phyloP scores from a whole-genome alignment of 768 basidiomycete genomes.

The Hebeloma cylindrosporum region DNA sequence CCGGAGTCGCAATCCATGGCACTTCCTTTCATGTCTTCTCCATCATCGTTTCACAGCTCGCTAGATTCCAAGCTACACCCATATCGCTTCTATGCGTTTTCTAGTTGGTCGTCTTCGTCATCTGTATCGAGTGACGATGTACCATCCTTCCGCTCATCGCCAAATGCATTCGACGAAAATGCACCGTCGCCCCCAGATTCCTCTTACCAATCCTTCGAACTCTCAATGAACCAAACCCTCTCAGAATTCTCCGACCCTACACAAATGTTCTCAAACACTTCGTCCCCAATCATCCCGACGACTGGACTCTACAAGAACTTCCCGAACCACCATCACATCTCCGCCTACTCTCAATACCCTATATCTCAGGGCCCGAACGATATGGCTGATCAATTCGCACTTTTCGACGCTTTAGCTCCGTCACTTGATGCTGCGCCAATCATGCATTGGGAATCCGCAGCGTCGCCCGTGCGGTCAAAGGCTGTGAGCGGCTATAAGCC shows the following conservation, averaged over 20 bases:
- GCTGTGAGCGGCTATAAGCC: slow-evolving; percentile 31
- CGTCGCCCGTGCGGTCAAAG: slow-evolving; percentile 30
- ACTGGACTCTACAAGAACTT: slow-evolving; percentile 21
- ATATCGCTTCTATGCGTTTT: slow-evolving; percentile 25
- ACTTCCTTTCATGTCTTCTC: slow-evolving; percentile 23
- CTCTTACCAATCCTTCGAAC: slow-evolving; percentile 34
- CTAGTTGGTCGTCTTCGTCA: slow-evolving; percentile 33
- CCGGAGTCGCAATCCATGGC: slow-evolving; percentile 32
- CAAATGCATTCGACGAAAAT: slow-evolving; percentile 24
- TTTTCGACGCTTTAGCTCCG: slow-evolving; percentile 30
- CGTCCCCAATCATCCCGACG: slow-evolving; percentile 16
- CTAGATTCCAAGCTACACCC: slow-evolving; percentile 23
- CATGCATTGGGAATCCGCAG: slow-evolving; percentile 33
- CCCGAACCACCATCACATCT: slow-evolving; percentile 12
- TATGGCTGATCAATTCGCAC: slow-evolving; percentile 30
- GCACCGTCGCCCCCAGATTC: slow-evolving; percentile 30
- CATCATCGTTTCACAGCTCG: slow-evolving; percentile 22
- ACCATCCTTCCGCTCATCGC: slow-evolving; percentile 29
- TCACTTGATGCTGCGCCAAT: slow-evolving; percentile 28
- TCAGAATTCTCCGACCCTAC: slow-evolving; percentile 31
- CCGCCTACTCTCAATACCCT: slow-evolving; percentile 31
- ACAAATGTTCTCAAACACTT: slow-evolving; percentile 24
- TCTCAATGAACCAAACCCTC: slow-evolving; percentile 32
- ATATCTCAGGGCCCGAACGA: slow-evolving; percentile 29
- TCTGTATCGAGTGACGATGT: slow-evolving; percentile 31